Conservation (phyloP, 2,329 filamentous ascomycete species). For the Stachybotrys chartarum region DNA sequence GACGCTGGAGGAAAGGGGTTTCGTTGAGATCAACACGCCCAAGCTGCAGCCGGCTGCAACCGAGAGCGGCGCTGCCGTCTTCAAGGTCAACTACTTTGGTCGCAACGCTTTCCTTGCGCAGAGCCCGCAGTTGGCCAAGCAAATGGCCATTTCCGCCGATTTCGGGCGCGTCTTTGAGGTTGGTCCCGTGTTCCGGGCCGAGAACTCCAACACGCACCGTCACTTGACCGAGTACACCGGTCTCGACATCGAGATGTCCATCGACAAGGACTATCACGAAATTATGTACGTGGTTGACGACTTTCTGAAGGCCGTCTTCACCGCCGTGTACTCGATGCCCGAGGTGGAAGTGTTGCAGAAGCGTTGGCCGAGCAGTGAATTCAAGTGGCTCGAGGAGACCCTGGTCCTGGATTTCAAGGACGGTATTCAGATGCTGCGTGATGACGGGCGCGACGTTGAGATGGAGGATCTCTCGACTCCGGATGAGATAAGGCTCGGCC, state of each 20-base stretch:
- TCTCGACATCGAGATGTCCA: conserved; percentile 86
- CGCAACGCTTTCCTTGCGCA: conserved; percentile 83
- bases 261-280: conserved; percentile 85
- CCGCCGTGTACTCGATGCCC: conserved; percentile 34
- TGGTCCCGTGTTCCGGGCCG: conserved; percentile 72
- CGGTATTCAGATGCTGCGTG: conserved; percentile 73
- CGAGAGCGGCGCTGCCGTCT: conserved; percentile 86
- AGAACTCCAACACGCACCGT: conserved; percentile 92
- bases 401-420: conserved; percentile 75
- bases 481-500: conserved; percentile 79
- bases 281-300: conserved; percentile 71
- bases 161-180: conserved; percentile 81
- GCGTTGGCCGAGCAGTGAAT: conserved; percentile 79
- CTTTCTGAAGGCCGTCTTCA: conserved; percentile 68
- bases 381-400: conserved; percentile 82
- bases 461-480: conserved; percentile 74
- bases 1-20: conserved; percentile 66
- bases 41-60: conserved; percentile 87
- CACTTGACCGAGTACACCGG: conserved; percentile 94
- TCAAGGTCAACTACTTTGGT: conserved; percentile 87
- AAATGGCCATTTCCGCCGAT: conserved; percentile 86
- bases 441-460: conserved; percentile 70
- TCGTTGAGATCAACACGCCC: conserved; percentile 90
- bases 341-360: conserved; percentile 76
- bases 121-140: conserved; percentile 86